Conservation (phyloP, 768 basidiomycete genomes). For the Kwoniella europaea region DNA sequence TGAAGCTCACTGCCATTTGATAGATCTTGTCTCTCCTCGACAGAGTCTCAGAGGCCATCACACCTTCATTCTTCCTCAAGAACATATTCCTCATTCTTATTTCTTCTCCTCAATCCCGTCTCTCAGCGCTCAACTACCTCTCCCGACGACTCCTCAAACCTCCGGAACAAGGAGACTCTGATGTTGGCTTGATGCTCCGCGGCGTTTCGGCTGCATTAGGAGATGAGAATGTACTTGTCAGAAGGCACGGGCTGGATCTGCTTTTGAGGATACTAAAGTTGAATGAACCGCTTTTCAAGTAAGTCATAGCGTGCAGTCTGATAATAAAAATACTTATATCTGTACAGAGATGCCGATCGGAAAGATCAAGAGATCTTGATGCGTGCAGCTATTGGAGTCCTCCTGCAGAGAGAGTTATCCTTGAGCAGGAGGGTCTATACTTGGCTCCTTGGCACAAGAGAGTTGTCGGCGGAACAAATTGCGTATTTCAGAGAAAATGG, state of each 20-base stretch:
- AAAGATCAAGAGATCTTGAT: constrained; percentile 83
- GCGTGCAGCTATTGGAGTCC: constrained; percentile 83
- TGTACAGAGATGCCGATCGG: constrained; percentile 61
- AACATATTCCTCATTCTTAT: constrained; percentile 93
- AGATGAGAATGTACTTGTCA: constrained; percentile 89
- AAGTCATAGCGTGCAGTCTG: neutral
- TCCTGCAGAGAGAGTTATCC: constrained; percentile 88
- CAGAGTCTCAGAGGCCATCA: constrained; percentile 78
- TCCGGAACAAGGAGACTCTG: constrained; percentile 64
- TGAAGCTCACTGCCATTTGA: too few relatives aligned
- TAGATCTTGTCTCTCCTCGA: constrained; percentile 82
- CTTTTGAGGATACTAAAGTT: constrained; percentile 59
- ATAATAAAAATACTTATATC: neutral
- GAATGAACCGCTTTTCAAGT: constrained; percentile 21
- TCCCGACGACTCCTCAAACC: constrained; percentile 71
- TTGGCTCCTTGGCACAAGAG: constrained; percentile 87
- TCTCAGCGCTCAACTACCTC: constrained; percentile 85
- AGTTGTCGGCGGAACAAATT: constrained; percentile 75
- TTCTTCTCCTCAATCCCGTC: constrained; percentile 81
- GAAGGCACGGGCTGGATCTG: constrained; percentile 82
- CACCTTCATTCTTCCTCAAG: constrained; percentile 89
- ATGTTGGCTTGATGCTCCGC: constrained; percentile 88
- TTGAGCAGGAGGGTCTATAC: constrained; percentile 89
- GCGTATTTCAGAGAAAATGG: constrained; percentile 72
- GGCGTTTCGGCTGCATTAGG: constrained; percentile 89